Base-by-base conservation (phyloP, 495 filamentous ascomycete species). In the Letharia lupina region DNA sequence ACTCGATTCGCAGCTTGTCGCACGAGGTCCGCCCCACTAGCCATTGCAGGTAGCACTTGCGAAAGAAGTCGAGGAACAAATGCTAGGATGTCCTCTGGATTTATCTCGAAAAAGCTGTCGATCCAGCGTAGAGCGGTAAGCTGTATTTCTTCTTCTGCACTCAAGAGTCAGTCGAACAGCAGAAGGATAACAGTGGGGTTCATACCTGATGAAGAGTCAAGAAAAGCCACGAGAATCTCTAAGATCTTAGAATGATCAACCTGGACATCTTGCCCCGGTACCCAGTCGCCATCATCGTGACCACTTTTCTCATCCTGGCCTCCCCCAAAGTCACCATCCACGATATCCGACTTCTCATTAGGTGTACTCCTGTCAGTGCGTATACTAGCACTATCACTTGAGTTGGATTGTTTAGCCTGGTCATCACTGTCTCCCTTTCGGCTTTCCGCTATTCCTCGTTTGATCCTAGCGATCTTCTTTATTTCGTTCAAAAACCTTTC, bases 231-330 rank as follows among this genome's bases (percentile, higher is more conserved):
- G 60, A 99, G 77, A 37, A 98, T 97, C 69, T 96, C 89, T 48
- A 99, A 77, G 48, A 98, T 94, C 70, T 87, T 91, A 63, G 89
- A 87, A 75, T 96, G 87, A 75, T 98, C 93, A 62, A 99, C 89
- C 63, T 94, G 88, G 7, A 98, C 91, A 76, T 99, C 95, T 78
- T 98, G 94, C 5, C 95, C 95, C 0, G 95, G 95, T 31, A 98
- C 85, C 92, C 92, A 99, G 68, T 96, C 93, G 61, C 91, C 93
- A 68, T 97, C 93, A 50, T 81, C 71, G 16, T 78, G 87, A 52
- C 83, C 83, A 10, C 79, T 80, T 39, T 88, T 86, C 33, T 89
- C 87, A 37, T 87, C 86, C 48, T 82, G 80, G 40, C 78, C 77
- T 8, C 77, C 78, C 3, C 76, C 82, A 4, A 87, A 89, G 45